Base-by-base conservation (phyloP, 1,139 yeast genomes). In the Scheffersomyces stambukii region DNA sequence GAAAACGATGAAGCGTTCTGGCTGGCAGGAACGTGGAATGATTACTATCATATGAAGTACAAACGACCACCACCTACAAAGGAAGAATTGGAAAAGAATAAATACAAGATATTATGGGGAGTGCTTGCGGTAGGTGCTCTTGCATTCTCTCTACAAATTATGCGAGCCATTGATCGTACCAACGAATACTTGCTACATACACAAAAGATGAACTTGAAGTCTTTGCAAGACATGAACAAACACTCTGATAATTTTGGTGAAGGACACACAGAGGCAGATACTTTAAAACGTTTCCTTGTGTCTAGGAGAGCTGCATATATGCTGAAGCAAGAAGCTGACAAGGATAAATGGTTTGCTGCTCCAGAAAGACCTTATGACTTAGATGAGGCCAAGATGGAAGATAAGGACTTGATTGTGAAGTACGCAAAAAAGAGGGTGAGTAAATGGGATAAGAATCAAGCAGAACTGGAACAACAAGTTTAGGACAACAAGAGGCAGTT, bases 21-120 rank as follows among this genome's bases (percentile, higher is more conserved):
- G 80, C 70, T 59, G 32, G 83, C 86, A 0, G 81, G 81, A 0
- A 77, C 77, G 1, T 81, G 89, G 89, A 84, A 79, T 37, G 89
- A 81, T 43, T 72, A 68, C 43, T 67, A 67, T 43, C 48, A 52
- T 8, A 64, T 66, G 70, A 53, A 52, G 32, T 60, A 60, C 39
- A 49, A 60, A 24, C 39, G 66, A 11, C 36, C 46, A 3, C 69
- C 65, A 9, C 73, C 66, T 13, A 67, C 67, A 26, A 54, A 37
- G 29, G 70, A 71, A 32, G 72, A 67, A 28, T 42, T 64, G 23
- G 60, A 63, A 19, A 59, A 59, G 36, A 74, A 71, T 42, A 69
- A 71, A 42, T 61, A 55, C 37, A 64, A 63, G 31, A 70, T 75
- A 4, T 48, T 72, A 26, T 43, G 56, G 14, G 66, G 67, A 2